A percentile compares a stretch with the other conserved stretches of the same genome.
Evolutionary conservation across 2,329 filamentous ascomycete species (phyloP).

Genomic region (Aspergillus arachidicola): DNA sequence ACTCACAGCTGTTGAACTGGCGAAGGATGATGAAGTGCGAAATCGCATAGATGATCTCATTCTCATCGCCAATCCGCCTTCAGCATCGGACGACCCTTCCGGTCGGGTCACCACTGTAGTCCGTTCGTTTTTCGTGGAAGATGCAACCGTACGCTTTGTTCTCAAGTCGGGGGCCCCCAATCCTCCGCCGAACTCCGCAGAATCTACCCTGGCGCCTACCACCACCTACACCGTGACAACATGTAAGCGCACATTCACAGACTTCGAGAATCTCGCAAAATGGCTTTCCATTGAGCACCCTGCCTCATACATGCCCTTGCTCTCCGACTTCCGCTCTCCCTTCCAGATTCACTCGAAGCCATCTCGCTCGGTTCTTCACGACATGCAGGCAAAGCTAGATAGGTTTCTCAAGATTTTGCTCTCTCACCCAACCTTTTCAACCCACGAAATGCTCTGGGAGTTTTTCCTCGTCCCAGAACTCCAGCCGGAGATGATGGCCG

Average conservation of each 20-base stretch:
- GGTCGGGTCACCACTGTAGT: slow-evolving; percentile 90
- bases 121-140: slow-evolving; percentile 94
- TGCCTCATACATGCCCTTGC: slow-evolving; percentile 87
- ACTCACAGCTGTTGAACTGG: slow-evolving; percentile 90
- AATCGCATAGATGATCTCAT: slow-evolving; percentile 95
- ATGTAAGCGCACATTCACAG: slow-evolving; percentile 79
- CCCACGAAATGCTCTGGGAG: slow-evolving; percentile 97
- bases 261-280: slow-evolving; percentile 88
- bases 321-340: slow-evolving; percentile 77
- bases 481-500: slow-evolving; percentile 84
- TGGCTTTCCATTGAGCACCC: slow-evolving; percentile 88
- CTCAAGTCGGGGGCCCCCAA: slow-evolving; percentile 88
- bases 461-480: slow-evolving; percentile 97
- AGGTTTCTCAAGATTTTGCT: slow-evolving; percentile 86
- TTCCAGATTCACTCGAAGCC: slow-evolving; percentile 94
- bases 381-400: slow-evolving; percentile 84
- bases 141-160: slow-evolving; percentile 88
- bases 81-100: slow-evolving; percentile 62
- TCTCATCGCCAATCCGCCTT: slow-evolving; percentile 69
- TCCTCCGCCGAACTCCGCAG: slow-evolving; percentile 29
- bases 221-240: slow-evolving; percentile 89
- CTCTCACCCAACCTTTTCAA: slow-evolving; percentile 86
- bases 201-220: slow-evolving; percentile 57
- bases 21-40: slow-evolving; percentile 95
- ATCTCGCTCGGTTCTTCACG: slow-evolving; percentile 80